phyloP scores from a whole-genome alignment of 2,329 filamentous ascomycete genomes.

The Pseudogymnoascus sp. region DNA sequence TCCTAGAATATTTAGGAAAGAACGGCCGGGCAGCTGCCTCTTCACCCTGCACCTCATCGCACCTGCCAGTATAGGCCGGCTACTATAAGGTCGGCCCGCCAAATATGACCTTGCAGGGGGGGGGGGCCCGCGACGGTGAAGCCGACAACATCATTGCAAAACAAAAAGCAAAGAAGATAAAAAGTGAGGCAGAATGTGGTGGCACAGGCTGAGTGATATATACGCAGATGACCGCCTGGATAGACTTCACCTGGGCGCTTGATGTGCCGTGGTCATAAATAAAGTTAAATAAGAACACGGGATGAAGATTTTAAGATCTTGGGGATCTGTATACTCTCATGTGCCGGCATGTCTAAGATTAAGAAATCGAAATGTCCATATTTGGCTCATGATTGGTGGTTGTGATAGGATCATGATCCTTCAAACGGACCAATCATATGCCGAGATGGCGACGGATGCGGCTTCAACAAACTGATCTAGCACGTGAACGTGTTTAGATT shows the following conservation, averaged over 20 bases:
- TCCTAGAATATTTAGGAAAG: background rate
- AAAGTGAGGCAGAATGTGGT: background rate
- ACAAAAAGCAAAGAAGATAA: background rate
- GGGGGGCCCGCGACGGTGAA: background rate
- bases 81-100: background rate
- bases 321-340: background rate
- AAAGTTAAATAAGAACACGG: background rate
- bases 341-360: slow-evolving; percentile 1
- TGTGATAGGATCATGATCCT: background rate
- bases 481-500: background rate
- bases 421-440: background rate
- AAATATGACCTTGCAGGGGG: background rate
- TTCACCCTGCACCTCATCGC: background rate
- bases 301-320: background rate
- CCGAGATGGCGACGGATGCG: background rate
- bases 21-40: background rate
- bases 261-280: background rate
- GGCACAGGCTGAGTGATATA: background rate
- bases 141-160: background rate
- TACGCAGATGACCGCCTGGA: background rate
- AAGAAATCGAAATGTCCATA: background rate
- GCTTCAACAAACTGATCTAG: background rate
- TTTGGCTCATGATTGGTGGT: slow-evolving; percentile 1
- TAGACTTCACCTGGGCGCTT: background rate
- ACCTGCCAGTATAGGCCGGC: slow-evolving; percentile 1